Percentiles rank a stretch among this genome's conserved stretches.
Evolutionary conservation across 2,329 filamentous ascomycete species (phyloP).

Genomic region (Laburnicola sp.): DNA sequence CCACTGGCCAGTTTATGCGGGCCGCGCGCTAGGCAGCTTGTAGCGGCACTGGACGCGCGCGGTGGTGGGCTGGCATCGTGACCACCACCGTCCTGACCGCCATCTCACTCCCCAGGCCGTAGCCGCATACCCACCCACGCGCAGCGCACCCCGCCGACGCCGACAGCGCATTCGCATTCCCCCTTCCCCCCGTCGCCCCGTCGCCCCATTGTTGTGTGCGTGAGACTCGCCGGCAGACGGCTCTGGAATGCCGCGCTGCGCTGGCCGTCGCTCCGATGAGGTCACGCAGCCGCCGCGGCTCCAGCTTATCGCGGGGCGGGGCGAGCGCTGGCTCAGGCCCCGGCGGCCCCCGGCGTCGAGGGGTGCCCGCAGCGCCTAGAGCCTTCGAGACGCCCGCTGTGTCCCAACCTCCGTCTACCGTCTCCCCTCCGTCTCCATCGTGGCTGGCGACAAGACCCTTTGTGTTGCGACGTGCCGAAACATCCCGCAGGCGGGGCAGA

Average conservation of each 20-base stretch:
- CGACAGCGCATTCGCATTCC: slow-evolving; percentile 1
- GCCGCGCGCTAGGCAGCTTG: slow-evolving; percentile 6
- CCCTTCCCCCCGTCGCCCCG: too few relatives aligned
- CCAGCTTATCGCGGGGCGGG: neutral
- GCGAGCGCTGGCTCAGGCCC: neutral
- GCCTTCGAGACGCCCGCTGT: slow-evolving; percentile 15
- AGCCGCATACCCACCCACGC: slow-evolving; percentile 1
- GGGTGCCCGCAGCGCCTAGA: neutral
- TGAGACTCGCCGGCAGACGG: neutral
- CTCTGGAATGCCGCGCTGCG: slow-evolving; percentile 7
- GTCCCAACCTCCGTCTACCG: slow-evolving; percentile 9
- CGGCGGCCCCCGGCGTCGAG: neutral
- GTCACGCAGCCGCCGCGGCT: slow-evolving; percentile 7
- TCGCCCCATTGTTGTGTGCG: neutral
- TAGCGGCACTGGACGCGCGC: slow-evolving; percentile 7
- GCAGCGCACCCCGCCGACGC: slow-evolving; percentile 6
- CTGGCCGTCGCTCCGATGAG: slow-evolving; percentile 1
- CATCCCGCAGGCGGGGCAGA: slow-evolving; percentile 6
- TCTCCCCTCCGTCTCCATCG: neutral
- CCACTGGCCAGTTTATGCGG: slow-evolving; percentile 1
- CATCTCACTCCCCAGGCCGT: slow-evolving; percentile 4
- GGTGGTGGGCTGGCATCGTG: slow-evolving; percentile 13
- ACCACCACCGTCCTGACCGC: slow-evolving; percentile 17
- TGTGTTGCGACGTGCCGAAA: slow-evolving; percentile 7
- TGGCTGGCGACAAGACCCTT: neutral